Percentiles rank a stretch among this genome's conserved stretches.
phyloP scores from a whole-genome alignment of 75 land plant genomes.

The Azolla pinnata region DNA sequence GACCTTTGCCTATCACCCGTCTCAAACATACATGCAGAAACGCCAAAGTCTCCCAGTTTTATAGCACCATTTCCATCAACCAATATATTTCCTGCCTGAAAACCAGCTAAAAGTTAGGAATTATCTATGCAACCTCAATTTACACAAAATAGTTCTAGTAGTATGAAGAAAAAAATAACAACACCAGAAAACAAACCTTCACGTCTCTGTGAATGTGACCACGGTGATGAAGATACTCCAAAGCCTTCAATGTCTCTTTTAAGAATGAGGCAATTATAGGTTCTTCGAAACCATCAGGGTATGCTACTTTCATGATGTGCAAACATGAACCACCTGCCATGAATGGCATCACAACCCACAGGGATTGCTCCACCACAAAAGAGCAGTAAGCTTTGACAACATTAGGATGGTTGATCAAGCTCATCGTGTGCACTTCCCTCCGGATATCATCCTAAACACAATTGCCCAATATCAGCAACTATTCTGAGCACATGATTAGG shows the following conservation, averaged over 20 bases:
- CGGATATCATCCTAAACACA: slow-evolving; percentile 87
- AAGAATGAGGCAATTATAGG: slow-evolving; percentile 79
- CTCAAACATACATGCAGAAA: slow-evolving; percentile 98
- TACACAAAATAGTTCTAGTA: not conserved
- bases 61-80: slow-evolving; percentile 72
- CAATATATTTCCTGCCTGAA: slow-evolving; percentile 92
- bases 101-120: not conserved
- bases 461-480: too few species aligned
- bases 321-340: slow-evolving; percentile 95
- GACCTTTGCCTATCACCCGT: slow-evolving; percentile 89
- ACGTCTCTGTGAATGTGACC: slow-evolving; percentile 97
- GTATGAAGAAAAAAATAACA: not conserved
- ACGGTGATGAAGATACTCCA: slow-evolving; percentile 82
- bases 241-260: slow-evolving; percentile 73
- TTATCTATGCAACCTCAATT: not conserved
- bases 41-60: slow-evolving; percentile 94
- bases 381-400: slow-evolving; percentile 71
- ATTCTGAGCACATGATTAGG: too few species aligned
- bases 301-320: slow-evolving; percentile 82
- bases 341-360: slow-evolving; percentile 99
- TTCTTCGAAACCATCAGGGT: slow-evolving; percentile 92
- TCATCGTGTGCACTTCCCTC: slow-evolving; percentile 86
- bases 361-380: slow-evolving; percentile 53
- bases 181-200: slow-evolving; percentile 40
- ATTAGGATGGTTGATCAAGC: slow-evolving; percentile 74